These are phyloP conservation scores for Ilex asprella DNA, from an alignment of 257 asterid species.

Conservation along the genomic window DNA sequence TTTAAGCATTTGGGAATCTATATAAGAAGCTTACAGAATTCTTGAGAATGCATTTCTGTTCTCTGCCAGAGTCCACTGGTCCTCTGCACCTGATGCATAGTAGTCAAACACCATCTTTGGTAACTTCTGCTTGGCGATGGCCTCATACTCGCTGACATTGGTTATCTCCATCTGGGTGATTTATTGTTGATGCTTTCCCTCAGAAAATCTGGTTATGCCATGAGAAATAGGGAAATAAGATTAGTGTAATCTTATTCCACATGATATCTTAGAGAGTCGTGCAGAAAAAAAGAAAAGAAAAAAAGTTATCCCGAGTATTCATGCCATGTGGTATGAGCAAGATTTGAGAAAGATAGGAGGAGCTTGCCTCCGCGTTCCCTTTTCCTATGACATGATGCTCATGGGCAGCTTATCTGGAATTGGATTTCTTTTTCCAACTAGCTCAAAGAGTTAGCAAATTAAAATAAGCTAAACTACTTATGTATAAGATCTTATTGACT, in stretches of 20 bases:
- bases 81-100: slow-evolving; percentile 98
- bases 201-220: slow-evolving; percentile 11
- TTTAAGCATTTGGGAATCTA: not conserved
- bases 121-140: slow-evolving; percentile 79
- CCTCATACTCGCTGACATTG: slow-evolving; percentile 80
- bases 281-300: no score
- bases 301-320: no score
- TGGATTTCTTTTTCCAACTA: not conserved
- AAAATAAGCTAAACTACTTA: no score
- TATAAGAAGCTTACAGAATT: slow-evolving; percentile 59
- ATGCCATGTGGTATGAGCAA: no score
- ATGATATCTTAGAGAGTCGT: no score
- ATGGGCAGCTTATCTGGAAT: no score
- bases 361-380: no score
- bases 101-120: slow-evolving; percentile 89
- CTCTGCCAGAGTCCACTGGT: slow-evolving; percentile 88
- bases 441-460: not conserved
- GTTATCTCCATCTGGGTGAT: slow-evolving; percentile 62
- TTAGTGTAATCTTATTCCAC: not conserved
- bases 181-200: slow-evolving; percentile 19
- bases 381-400: no score
- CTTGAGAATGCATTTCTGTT: slow-evolving; percentile 85
- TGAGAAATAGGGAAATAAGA: slow-evolving; percentile 4
- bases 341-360: no score
- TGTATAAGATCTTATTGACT: no score